These are phyloP conservation scores for Aspergillus pseudoviridinutans DNA, from an alignment of 2,329 filamentous ascomycete genomes.

Conservation along the genomic window DNA sequence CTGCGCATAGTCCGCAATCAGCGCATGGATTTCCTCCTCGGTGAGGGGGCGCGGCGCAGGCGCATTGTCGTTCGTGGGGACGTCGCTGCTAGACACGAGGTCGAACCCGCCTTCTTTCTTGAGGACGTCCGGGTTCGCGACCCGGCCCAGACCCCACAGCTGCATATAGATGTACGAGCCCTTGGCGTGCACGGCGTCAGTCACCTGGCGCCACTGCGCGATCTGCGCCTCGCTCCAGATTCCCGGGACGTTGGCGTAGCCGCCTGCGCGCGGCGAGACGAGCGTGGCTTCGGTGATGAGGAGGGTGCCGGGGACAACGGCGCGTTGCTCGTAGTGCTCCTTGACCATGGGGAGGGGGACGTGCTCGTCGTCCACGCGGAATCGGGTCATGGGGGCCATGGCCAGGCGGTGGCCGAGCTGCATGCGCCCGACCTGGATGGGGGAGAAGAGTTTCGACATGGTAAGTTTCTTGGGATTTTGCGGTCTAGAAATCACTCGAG, in stretches of 20 bases:
- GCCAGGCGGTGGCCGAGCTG: constrained; percentile 47
- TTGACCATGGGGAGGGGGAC: constrained; percentile 42
- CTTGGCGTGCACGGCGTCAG: constrained; percentile 60
- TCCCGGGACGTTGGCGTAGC: constrained; percentile 53
- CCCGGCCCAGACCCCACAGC: constrained; percentile 59
- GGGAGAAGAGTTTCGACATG: constrained; percentile 31
- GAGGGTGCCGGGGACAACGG: constrained; percentile 51
- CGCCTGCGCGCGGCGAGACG: constrained; percentile 46
- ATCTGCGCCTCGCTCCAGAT: constrained; percentile 57
- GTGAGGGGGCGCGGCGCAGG: constrained; percentile 29
- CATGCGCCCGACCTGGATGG: constrained; percentile 40
- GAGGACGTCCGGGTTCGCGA: constrained; percentile 39
- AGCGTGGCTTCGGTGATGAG: constrained; percentile 57
- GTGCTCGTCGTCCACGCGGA: constrained; percentile 48
- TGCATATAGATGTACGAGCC: constrained; percentile 60
- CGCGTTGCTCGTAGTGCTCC: constrained; percentile 55
- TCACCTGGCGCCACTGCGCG: constrained; percentile 57
- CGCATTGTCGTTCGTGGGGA: constrained; percentile 16
- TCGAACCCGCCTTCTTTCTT: constrained; percentile 10
- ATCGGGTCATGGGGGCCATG: constrained; percentile 57
- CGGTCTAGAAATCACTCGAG: neutral
- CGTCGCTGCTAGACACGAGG: constrained; percentile 21
- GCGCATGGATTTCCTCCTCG: constrained; percentile 42
- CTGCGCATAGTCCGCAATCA: constrained; percentile 40
- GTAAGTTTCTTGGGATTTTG: neutral